Base-by-base conservation (phyloP, 2,329 filamentous ascomycete species). In the Emmonsia crescens region DNA sequence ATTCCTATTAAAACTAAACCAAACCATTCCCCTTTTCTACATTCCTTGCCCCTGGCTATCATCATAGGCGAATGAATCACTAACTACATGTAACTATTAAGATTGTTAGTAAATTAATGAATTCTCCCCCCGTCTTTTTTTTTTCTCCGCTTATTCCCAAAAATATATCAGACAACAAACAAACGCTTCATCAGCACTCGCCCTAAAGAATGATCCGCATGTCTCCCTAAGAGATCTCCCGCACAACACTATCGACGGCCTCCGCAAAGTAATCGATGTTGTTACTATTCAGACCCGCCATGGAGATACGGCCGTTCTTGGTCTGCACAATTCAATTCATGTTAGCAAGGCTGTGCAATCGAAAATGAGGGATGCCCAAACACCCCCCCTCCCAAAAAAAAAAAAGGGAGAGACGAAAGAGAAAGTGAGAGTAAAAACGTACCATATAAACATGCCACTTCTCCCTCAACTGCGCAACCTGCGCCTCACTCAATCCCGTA, bases 261-360 rank as follows among this genome's bases (percentile, higher is more conserved):
- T 89, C 86, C 56, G 92, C 94, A 70, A 97, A 89, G 78, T 96
- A 96, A 61, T 96, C 91, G 63, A 97, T 82, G 73, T 97, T 99
- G 71, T 87, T 79, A 31, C 89, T 89, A 76, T 97, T 97, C 67
- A 97, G 79, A n/a, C 94, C 94, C 5, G 94, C 94, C 93, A 99
- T 97, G 73, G 89, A 95, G 77, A 97, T 96, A 57, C 94, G 88
- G 27, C 94, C 94, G 72, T 99, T 99, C 84, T 96, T 96, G 67
- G 93, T 97, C 75, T 77, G 54, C 48, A 21, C 4, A 38, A n/a
- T 61, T 46, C 57, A 36, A 59, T 29, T 29, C 24, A 29, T 9
- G 44, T 51, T 56, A 61, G 55, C 48, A 24, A 61, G 21, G 44
- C 5, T 40, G 16, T 33, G 29, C 5, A 29, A 44, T 31, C 16